phyloP scores from a whole-genome alignment of 2,329 filamentous ascomycete genomes.

The Neoscytalidium dimidiatum region DNA sequence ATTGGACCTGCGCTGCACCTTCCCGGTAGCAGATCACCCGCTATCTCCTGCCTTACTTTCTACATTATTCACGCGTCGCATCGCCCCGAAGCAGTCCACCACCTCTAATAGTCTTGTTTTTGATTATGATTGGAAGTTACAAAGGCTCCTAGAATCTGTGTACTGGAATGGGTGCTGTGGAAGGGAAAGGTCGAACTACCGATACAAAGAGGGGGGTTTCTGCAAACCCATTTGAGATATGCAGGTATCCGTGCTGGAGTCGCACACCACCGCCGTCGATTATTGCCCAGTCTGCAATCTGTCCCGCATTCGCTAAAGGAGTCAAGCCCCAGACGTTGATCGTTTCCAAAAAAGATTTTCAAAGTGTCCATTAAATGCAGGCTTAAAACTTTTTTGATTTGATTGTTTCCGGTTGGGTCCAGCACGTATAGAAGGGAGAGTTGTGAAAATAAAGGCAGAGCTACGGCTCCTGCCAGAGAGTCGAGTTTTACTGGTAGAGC shows the following conservation, averaged over 20 bases:
- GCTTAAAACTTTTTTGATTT: slow-evolving; percentile 10
- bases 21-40: not conserved
- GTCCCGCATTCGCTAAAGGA: not conserved
- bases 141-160: not conserved
- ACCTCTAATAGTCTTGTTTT: not conserved
- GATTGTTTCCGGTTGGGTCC: not conserved
- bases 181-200: not conserved
- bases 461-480: not conserved
- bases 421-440: slow-evolving; percentile 2
- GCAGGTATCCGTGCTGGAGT: slow-evolving; percentile 1
- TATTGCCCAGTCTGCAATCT: not conserved
- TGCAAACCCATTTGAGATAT: not conserved
- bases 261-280: not conserved
- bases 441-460: not conserved
- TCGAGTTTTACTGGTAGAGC: slow-evolving; percentile 1
- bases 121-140: not conserved
- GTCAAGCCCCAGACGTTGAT: not conserved
- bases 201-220: not conserved
- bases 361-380: slow-evolving; percentile 11
- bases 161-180: not conserved
- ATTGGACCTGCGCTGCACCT: not conserved
- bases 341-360: slow-evolving; percentile 14
- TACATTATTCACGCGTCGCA: not conserved
- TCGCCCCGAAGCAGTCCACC: too few relatives aligned
- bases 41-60: not conserved